Base-by-base conservation (phyloP, 192 early-diverging fungal species). In the Mortierella alpina region DNA sequence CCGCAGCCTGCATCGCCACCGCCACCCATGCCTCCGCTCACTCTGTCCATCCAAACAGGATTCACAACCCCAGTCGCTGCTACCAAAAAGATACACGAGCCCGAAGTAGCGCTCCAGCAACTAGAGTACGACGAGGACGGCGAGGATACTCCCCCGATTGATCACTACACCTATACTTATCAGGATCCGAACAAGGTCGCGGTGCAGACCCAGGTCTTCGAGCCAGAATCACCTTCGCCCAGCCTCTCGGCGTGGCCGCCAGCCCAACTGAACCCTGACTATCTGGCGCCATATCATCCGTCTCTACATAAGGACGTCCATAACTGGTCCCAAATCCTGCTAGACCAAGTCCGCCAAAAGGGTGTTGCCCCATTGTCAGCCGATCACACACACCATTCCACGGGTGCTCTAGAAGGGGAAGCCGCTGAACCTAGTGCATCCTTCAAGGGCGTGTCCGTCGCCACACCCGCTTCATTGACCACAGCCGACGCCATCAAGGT, bases 201-300 rank as follows among this genome's bases (percentile, higher is more conserved):
- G 2, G 51, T 78, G 41, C 50, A 78, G 44, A 70, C 75, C n/a
- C 23, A 71, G 50, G 44, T 71, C 54, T 39, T 57, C 50, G 68
- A 63, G 39, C 54, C 65, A 5, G 76, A 72, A 23, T 45, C 76
- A 0, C 65, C 76, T 17, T 80, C 76, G 13, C 76, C 76, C 13
- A 80, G 72, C 65, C 70, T 80, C 11, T 8, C 65, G n/a, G 52
- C 76, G 8, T 80, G 76, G 76, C 31, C 61, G 10, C n/a, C 65
- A 5, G 45, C 63, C 10, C 59, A 48, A 4, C 49, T 63, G 46
- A 68, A 80, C 45, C 59, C 59, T 4, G 69, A 80, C 22, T 80
- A 68, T 20, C 70, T 80, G 1, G 64, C 69, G 4, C 76, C 76
- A 7, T 80, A 80, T 11, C 76, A 80, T 49, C 76, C 76, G 40